Percentiles rank a stretch among this genome's conserved stretches.
These are phyloP conservation scores for Aspergillus sp. DNA, from an alignment of 2,329 filamentous ascomycete genomes.

Conservation along the genomic window DNA sequence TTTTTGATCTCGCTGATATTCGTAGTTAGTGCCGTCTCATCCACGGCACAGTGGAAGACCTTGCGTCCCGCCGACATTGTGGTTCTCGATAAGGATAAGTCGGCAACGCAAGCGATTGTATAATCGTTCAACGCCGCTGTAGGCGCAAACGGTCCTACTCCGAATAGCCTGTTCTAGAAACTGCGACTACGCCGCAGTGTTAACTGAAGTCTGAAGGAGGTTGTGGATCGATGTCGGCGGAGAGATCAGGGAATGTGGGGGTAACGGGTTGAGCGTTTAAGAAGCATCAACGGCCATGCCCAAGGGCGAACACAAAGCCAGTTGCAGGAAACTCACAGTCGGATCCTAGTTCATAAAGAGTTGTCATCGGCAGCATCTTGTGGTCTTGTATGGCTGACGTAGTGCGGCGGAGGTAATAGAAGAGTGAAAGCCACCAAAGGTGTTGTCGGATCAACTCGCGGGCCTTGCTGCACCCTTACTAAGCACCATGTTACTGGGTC, in stretches of 20 bases:
- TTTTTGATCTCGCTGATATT: slow-evolving; percentile 55
- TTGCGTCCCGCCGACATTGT: slow-evolving; percentile 45
- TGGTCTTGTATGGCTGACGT: slow-evolving; percentile 7
- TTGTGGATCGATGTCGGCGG: slow-evolving; percentile 24
- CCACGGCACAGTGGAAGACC: slow-evolving; percentile 53
- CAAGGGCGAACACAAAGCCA: neutral
- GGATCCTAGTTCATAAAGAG: slow-evolving; percentile 19
- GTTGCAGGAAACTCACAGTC: slow-evolving; percentile 18
- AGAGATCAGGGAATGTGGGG: slow-evolving; percentile 33
- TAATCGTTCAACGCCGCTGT: slow-evolving; percentile 7
- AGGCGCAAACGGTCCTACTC: slow-evolving; percentile 28
- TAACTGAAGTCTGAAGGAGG: slow-evolving; percentile 29
- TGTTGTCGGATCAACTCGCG: slow-evolving; percentile 23
- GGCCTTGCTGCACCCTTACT: slow-evolving; percentile 16
- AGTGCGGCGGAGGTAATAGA: slow-evolving; percentile 9
- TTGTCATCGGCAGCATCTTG: slow-evolving; percentile 27
- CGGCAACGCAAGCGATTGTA: slow-evolving; percentile 21
- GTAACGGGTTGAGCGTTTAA: slow-evolving; percentile 17
- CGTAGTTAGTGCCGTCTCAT: slow-evolving; percentile 53
- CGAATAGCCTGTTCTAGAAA: slow-evolving; percentile 30
- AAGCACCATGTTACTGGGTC: slow-evolving; percentile 11
- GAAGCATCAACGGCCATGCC: slow-evolving; percentile 8
- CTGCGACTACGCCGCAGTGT: slow-evolving; percentile 29
- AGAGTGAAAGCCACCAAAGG: slow-evolving; percentile 12
- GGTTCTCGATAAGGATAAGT: slow-evolving; percentile 13